phyloP scores from a whole-genome alignment of 2,329 filamentous ascomycete genomes.

The Aspergillus tanneri region DNA sequence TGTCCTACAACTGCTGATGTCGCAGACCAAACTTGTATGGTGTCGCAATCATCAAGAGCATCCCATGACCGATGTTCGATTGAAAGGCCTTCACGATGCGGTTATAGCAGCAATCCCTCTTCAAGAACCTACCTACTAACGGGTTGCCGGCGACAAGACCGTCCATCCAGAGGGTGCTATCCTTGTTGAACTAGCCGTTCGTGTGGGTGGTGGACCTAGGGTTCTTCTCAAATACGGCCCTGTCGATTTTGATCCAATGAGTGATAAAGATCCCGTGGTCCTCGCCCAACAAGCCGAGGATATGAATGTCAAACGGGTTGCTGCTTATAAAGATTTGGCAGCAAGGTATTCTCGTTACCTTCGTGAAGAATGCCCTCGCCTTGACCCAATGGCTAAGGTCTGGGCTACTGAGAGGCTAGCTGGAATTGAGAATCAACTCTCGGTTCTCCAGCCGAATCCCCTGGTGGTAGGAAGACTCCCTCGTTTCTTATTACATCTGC shows the following conservation, averaged over 20 bases:
- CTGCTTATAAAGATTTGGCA: neutral
- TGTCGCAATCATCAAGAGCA: neutral
- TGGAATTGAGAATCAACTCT: neutral
- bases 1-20: neutral
- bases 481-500: neutral
- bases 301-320: neutral
- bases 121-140: neutral
- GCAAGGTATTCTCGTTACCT: conserved; percentile 5
- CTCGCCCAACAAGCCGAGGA: neutral
- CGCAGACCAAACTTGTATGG: conserved; percentile 2
- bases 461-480: neutral
- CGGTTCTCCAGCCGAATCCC: neutral
- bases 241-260: neutral
- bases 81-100: neutral
- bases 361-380: neutral
- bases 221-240: neutral
- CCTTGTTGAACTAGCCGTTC: conserved; percentile 4
- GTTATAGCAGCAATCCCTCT: conserved; percentile 6
- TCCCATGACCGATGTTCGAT: conserved; percentile 3
- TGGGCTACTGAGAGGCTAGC: neutral
- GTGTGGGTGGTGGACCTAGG: neutral
- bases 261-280: neutral
- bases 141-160: neutral
- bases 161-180: conserved; percentile 1
- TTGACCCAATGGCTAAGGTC: conserved; percentile 3